Evolutionary conservation across 441 rosid species (phyloP).

Genomic region (Sinapis alba): DNA sequence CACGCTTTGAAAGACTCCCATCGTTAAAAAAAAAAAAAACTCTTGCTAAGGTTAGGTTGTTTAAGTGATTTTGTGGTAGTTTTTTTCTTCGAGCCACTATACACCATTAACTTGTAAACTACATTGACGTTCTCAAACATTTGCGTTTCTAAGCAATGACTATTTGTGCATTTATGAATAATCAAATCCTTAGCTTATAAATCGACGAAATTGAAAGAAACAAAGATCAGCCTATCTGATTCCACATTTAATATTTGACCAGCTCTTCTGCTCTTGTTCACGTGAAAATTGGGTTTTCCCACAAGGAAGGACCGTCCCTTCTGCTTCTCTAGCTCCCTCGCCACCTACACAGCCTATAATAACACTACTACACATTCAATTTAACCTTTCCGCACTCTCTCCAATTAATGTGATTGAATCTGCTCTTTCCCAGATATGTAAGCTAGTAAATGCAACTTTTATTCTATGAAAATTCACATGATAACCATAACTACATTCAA

Average conservation of each 20-base stretch:
- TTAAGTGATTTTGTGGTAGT: neutral
- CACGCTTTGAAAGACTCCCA: neutral
- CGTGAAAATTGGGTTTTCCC: constrained; percentile 33
- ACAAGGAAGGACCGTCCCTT: constrained; percentile 11
- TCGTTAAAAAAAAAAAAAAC: too few relatives aligned
- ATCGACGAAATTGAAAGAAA: neutral
- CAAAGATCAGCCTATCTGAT: neutral
- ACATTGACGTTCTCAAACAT: neutral
- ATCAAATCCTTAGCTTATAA: neutral
- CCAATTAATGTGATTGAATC: neutral
- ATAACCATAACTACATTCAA: constrained; percentile 15
- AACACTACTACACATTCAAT: too few relatives aligned
- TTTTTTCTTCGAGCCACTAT: neutral
- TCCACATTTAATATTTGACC: constrained; percentile 8
- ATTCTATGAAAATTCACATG: neutral
- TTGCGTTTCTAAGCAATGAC: neutral
- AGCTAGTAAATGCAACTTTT: neutral
- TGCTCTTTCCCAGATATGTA: neutral
- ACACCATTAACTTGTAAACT: neutral
- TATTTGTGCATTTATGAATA: constrained; percentile 5
- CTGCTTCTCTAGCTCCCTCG: constrained; percentile 9
- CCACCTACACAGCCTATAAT: neutral
- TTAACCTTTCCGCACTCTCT: too few relatives aligned
- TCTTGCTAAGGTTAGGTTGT: neutral
- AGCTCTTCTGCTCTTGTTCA: constrained; percentile 18